A percentile compares a stretch with the other conserved stretches of the same genome.
phyloP scores from a whole-genome alignment of 306 rosid species.

The cucumber (Cucumis sativus) region Cucumber_9930_V3 NC_026657.2:12863001-12863500 shows the following conservation, averaged over 20 bases:
- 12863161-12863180: no score
- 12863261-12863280: neutral
- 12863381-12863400: conserved; percentile 9
- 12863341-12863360: neutral
- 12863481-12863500: conserved; percentile 26
- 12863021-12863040: no score
- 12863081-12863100: no score
- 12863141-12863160: no score
- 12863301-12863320: neutral
- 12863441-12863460: conserved; percentile 22
- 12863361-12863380: neutral
- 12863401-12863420: conserved; percentile 35
- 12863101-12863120: no score
- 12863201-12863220: neutral
- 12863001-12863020: no score
- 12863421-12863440: conserved; percentile 26
- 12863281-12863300: neutral
- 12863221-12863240: neutral
- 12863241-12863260: neutral
- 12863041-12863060: no score
- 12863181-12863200: neutral
- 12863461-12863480: conserved; percentile 20
- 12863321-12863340: neutral
- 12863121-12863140: no score
- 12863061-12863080: no score